Evolutionary conservation across 2,329 filamentous ascomycete species (phyloP).

Genomic region (Pseudogymnoascus sp.): DNA sequence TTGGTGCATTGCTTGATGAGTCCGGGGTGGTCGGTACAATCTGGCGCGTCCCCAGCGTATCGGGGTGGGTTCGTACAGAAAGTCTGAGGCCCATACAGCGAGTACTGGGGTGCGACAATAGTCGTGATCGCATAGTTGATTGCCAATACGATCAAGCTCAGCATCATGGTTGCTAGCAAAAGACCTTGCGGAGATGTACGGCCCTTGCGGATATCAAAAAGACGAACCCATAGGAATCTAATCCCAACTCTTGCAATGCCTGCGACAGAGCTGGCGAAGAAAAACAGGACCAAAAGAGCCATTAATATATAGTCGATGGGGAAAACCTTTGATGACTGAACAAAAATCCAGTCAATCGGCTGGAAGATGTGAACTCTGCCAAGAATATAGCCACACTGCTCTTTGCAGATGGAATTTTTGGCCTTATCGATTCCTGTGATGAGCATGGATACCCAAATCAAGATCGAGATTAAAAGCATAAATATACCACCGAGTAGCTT

Average conservation of each 20-base stretch:
- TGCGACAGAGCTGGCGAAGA: constrained; percentile 83
- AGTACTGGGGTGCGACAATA: constrained; percentile 92
- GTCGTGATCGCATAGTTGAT: constrained; percentile 91
- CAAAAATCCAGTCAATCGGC: constrained; percentile 84
- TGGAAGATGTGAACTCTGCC: constrained; percentile 87
- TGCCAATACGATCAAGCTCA: constrained; percentile 82
- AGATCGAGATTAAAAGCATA: constrained; percentile 64
- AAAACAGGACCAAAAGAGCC: constrained; percentile 73
- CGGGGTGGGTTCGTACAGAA: constrained; percentile 72
- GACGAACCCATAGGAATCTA: constrained; percentile 88
- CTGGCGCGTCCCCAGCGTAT: constrained; percentile 59
- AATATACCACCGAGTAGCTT: constrained; percentile 81
- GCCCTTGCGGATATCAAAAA: constrained; percentile 86
- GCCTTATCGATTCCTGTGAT: constrained; percentile 95
- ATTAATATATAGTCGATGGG: constrained; percentile 90
- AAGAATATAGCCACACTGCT: constrained; percentile 85
- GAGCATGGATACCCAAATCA: constrained; percentile 87
- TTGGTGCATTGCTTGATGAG: constrained; percentile 81
- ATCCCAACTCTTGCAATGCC: constrained; percentile 85
- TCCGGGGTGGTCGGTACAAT: constrained; percentile 66
- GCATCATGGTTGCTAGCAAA: constrained; percentile 81
- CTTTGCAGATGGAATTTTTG: constrained; percentile 88
- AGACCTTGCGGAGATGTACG: constrained; percentile 88
- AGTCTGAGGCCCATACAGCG: constrained; percentile 88
- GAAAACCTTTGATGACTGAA: constrained; percentile 75